These are phyloP conservation scores for Purpureocillium lavendulum DNA, from an alignment of 2,329 filamentous ascomycete species.

Conservation along the genomic window DNA sequence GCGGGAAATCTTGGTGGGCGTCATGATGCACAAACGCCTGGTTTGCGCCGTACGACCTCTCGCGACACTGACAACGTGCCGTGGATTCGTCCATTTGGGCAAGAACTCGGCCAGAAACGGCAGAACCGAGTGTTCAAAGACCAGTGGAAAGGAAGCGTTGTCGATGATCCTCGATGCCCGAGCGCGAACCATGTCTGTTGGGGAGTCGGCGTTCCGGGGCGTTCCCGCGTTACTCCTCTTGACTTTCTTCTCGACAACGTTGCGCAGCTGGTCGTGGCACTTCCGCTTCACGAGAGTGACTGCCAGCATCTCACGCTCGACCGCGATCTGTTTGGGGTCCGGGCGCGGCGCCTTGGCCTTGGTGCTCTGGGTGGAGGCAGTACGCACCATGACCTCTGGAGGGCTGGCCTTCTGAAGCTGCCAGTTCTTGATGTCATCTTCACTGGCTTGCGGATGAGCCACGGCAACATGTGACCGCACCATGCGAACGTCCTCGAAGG, in stretches of 20 bases:
- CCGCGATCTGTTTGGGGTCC: neutral
- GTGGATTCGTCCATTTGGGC: conserved; percentile 30
- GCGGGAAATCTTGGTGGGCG: conserved; percentile 21
- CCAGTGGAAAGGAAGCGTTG: conserved; percentile 26
- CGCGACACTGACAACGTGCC: conserved; percentile 29
- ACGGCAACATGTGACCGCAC: conserved; percentile 28
- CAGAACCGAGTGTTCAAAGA: conserved; percentile 34
- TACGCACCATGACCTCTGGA: neutral
- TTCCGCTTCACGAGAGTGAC: conserved; percentile 24
- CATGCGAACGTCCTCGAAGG: conserved; percentile 23
- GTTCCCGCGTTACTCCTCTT: conserved; percentile 12
- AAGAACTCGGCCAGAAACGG: conserved; percentile 34
- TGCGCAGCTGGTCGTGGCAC: conserved; percentile 25
- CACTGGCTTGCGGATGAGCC: conserved; percentile 19
- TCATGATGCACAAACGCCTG: conserved; percentile 32
- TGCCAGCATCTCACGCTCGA: conserved; percentile 5
- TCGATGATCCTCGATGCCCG: conserved; percentile 21
- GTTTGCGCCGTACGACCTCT: conserved; percentile 24
- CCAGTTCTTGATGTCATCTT: conserved; percentile 16
- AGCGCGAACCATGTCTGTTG: conserved; percentile 17
- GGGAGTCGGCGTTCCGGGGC: conserved; percentile 7
- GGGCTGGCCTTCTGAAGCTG: conserved; percentile 11
- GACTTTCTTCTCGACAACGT: conserved; percentile 23
- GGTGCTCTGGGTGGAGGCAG: neutral
- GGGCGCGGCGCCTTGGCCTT: neutral